Evolutionary conservation across 768 basidiomycete genomes (phyloP), one percentile per base, ranked within the genome.

Genomic region (Cytidiella melzeri): DNA sequence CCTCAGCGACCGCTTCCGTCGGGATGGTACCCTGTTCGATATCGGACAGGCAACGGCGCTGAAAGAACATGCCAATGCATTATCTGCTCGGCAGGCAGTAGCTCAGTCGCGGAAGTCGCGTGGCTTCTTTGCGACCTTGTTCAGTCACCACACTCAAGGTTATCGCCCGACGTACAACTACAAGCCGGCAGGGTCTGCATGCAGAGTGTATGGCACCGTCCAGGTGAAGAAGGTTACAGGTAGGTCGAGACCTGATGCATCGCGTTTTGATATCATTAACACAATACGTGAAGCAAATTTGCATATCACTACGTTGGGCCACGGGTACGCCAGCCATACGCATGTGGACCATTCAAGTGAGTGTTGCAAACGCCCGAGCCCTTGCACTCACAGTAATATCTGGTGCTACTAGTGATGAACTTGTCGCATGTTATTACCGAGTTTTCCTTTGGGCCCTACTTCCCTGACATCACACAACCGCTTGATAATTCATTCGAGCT

Each of bases 361-460:
- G 88, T 76, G n/a, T 46, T 34, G 20, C 3, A 19, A 40, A 4
- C n/a, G 34, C 41, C 43, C 21, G 30, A 4, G 25, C 23, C 34
- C 2, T 28, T 18, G 11, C 27, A 15, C 23, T 48, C 12, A 47
- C 30, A 10, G n/a, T 40, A 50, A 41, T 13, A 0, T 42, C 9
- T 41, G 43, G 18, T n/a, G n/a, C n/a, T n/a, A 9, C 12, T 52
- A 95, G 92, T 84, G 57, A 93, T 97, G 91, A 99, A 99, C 61
- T 77, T 99, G 28, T 92, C 91, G 2, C 95, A 98, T 71, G 83
- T 96, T 54, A 93, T 98, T 61, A 84, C 84, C 45, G 95, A 99
- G 66, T 96, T 97, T 64, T 96, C 93, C 0, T 98, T 98, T 55
- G 95, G 95, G 1, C 89, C 93, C 2, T 84, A 87, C 71, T 97